Evolutionary conservation across 208 protist species (phyloP).

Genomic region (Wallacemonas sp.): DNA sequence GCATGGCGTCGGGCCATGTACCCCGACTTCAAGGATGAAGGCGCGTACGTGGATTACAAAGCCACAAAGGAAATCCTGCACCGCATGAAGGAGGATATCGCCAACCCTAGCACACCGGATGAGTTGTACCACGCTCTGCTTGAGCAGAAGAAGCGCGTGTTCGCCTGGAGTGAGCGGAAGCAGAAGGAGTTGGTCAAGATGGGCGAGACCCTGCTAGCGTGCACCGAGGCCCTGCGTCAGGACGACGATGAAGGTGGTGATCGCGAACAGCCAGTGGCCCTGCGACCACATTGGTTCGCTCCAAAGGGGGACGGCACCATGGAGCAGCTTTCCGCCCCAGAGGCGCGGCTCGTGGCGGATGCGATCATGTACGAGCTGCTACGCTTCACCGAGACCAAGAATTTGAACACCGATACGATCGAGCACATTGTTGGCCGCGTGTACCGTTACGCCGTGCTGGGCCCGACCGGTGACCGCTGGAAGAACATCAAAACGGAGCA

Average conservation of each 20-base stretch:
- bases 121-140: slow-evolving; percentile 76
- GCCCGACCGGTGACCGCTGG: slow-evolving; percentile 79
- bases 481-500: slow-evolving; percentile 65
- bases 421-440: slow-evolving; percentile 86
- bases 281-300: background rate
- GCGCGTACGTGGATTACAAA: slow-evolving; percentile 89
- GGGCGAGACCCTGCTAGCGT: slow-evolving; percentile 56
- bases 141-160: slow-evolving; percentile 68
- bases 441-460: slow-evolving; percentile 85
- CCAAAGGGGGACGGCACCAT: slow-evolving; percentile 4
- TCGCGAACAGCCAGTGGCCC: background rate
- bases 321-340: slow-evolving; percentile 39
- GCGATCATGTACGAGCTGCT: slow-evolving; percentile 77
- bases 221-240: slow-evolving; percentile 49
- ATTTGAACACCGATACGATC: slow-evolving; percentile 87
- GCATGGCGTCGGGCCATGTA: slow-evolving; percentile 84
- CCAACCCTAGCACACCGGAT: slow-evolving; percentile 75
- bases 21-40: slow-evolving; percentile 77
- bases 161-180: slow-evolving; percentile 73
- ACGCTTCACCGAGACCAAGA: slow-evolving; percentile 81
- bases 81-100: slow-evolving; percentile 87
- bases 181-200: slow-evolving; percentile 58
- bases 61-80: slow-evolving; percentile 83
- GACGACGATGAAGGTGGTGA: slow-evolving; percentile 40
- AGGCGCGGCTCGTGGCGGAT: slow-evolving; percentile 72